These are phyloP conservation scores for Helichrysum umbraculigerum DNA, from an alignment of 129 eudicot genomes.

Conservation along the genomic window DNA sequence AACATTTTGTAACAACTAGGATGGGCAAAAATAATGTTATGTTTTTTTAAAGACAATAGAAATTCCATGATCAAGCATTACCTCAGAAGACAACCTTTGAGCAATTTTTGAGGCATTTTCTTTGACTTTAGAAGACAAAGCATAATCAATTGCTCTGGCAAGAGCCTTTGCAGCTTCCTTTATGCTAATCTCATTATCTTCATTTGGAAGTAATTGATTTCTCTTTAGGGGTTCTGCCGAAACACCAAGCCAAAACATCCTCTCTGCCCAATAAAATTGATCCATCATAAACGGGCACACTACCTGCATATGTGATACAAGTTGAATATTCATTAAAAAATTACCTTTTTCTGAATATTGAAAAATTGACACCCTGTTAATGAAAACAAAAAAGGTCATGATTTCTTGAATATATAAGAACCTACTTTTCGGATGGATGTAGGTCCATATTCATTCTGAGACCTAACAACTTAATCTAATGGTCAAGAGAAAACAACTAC, in stretches of 20 bases:
- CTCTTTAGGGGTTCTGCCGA: conserved; percentile 76
- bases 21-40: neutral
- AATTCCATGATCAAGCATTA: conserved; percentile 29
- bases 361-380: neutral
- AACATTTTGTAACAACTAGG: neutral
- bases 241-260: conserved; percentile 97
- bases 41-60: neutral
- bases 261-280: conserved; percentile 98
- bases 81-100: conserved; percentile 65
- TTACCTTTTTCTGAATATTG: neutral
- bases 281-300: conserved; percentile 86
- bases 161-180: conserved; percentile 59
- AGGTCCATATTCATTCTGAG: neutral
- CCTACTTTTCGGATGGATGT: neutral
- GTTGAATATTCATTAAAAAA: neutral
- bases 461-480: neutral
- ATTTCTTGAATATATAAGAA: neutral
- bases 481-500: neutral
- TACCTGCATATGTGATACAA: conserved; percentile 43
- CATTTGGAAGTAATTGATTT: conserved; percentile 58
- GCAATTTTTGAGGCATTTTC: conserved; percentile 56
- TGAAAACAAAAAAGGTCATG: neutral
- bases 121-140: conserved; percentile 64
- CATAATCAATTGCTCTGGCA: conserved; percentile 50
- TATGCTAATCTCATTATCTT: conserved; percentile 48